phyloP scores from a whole-genome alignment of 164 flowering plant species.

The Santalum album region DNA sequence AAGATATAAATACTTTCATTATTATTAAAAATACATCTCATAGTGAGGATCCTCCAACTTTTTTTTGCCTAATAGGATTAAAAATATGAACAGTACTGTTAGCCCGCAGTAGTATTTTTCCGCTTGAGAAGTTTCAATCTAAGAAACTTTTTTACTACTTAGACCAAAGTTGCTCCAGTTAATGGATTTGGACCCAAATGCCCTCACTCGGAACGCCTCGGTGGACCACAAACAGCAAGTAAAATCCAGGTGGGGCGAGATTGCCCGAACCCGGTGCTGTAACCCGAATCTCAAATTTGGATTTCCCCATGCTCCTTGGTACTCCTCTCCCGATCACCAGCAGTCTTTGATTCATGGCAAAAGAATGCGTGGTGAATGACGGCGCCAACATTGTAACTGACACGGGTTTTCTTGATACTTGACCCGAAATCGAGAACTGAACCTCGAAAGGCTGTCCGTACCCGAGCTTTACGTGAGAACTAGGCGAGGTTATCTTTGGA shows the following conservation, averaged over 20 bases:
- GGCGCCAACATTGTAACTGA: slow-evolving; percentile 44
- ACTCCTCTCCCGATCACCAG: slow-evolving; percentile 19
- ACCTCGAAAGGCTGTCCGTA: slow-evolving; percentile 20
- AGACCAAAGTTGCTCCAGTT: too few species aligned
- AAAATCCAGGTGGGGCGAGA: slow-evolving; percentile 44
- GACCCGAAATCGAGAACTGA: slow-evolving; percentile 16
- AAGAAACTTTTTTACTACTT: too few species aligned
- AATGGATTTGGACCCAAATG: slow-evolving; percentile 33
- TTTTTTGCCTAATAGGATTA: too few species aligned
- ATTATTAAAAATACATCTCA: too few species aligned
- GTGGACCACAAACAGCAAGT: slow-evolving; percentile 33
- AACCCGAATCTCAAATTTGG: slow-evolving; percentile 14
- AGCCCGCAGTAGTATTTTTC: too few species aligned
- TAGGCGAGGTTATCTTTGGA: slow-evolving; percentile 23
- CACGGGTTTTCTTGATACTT: slow-evolving; percentile 3
- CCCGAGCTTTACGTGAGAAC: slow-evolving; percentile 10
- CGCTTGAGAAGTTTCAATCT: too few species aligned
- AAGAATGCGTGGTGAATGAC: slow-evolving; percentile 42
- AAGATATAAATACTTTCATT: too few species aligned
- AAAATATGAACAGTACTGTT: too few species aligned
- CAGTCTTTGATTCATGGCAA: slow-evolving; percentile 44
- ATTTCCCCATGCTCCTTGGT: background rate
- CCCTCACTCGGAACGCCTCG: slow-evolving; percentile 34
- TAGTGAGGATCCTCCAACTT: too few species aligned
- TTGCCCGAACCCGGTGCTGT: slow-evolving; percentile 20